Percentiles rank a stretch among this genome's conserved stretches.
These are phyloP conservation scores for Flaveria floridana DNA, from an alignment of 140 eudicot species.

Conservation along the genomic window DNA sequence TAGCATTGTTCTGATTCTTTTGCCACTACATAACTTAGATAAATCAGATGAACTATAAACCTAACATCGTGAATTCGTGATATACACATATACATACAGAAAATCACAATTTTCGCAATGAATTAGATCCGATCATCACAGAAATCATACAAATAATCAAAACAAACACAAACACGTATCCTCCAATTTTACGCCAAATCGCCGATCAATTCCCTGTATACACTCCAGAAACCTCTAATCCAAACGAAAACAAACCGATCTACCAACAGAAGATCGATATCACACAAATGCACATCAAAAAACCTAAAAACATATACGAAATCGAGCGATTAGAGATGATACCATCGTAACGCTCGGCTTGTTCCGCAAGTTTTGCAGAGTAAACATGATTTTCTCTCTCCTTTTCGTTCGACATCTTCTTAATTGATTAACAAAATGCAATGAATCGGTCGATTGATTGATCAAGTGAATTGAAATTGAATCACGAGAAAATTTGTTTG, in stretches of 20 bases:
- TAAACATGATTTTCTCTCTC: slow-evolving; percentile 79
- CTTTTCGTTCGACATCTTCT: slow-evolving; percentile 53
- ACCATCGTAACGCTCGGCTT: slow-evolving; percentile 92
- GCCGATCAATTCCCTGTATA: slow-evolving; percentile 8
- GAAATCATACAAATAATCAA: slow-evolving; percentile 1
- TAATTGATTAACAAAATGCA: slow-evolving; percentile 1
- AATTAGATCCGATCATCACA: neutral
- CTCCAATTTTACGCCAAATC: slow-evolving; percentile 5
- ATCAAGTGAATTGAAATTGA: neutral
- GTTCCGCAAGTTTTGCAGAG: slow-evolving; percentile 83
- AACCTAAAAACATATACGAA: slow-evolving; percentile 19
- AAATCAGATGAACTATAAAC: neutral
- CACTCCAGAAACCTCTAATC: neutral
- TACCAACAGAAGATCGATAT: slow-evolving; percentile 5
- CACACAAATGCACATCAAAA: slow-evolving; percentile 1
- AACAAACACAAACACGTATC: slow-evolving; percentile 1
- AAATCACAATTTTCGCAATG: neutral
- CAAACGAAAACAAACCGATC: slow-evolving; percentile 8
- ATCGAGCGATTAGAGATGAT: slow-evolving; percentile 17
- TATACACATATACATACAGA: neutral
- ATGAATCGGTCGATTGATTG: neutral
- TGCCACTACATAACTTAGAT: neutral
- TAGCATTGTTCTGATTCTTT: neutral
- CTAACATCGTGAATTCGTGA: neutral
- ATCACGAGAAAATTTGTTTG: slow-evolving; percentile 11